Base-by-base conservation (phyloP, 148 eudicot species). In the Cornus suecica region DNA sequence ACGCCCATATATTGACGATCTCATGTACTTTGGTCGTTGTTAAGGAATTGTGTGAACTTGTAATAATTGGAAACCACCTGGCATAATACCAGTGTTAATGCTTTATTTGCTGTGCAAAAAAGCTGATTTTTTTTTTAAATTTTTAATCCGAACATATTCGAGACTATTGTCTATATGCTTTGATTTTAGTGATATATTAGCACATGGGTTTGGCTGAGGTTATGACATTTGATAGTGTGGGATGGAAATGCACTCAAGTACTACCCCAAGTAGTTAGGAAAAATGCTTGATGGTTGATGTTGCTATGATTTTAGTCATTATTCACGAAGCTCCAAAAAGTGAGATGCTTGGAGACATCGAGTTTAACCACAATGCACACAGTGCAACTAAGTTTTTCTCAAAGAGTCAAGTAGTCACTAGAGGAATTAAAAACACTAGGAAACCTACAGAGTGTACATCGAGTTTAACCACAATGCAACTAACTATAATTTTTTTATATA, bases 261-360 rank as follows among this genome's bases (percentile, higher is more conserved):
- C 37, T 3, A 32, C 37, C 37, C 37, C 37, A 32, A 32, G 37
- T 32, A 32, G 37, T 32, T 32, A 8, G 37, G 37, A 32, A 32
- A 32, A 32, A 3, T 4, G 37, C 37, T 32, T 32, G 37, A 8
- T 32, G 4, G 7, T 32, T 32, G 37, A 3, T 32, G 4, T 32
- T 32, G 37, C 37, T 32, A 3, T 73, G 70, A 31, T 37, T 30
- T 26, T 65, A 61, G 16, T 28, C 32, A 65, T 26, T 32, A 62
- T 74, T 74, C 54, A 65, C 24, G 16, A n/a, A 11, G 37, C 42
- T 74, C 41, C 18, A 31, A n/a, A 42, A 72, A 65, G 51, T 18
- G 23, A 29, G 42, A 29, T 71, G 48, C 41, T 25, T 72, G 42
- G 42, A 37, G 42, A 9, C 25, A 11, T 42, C 15, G n/a, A n/a